phyloP scores from a whole-genome alignment of 2,329 filamentous ascomycete genomes.

The Orbilia blumenaviensis region DNA sequence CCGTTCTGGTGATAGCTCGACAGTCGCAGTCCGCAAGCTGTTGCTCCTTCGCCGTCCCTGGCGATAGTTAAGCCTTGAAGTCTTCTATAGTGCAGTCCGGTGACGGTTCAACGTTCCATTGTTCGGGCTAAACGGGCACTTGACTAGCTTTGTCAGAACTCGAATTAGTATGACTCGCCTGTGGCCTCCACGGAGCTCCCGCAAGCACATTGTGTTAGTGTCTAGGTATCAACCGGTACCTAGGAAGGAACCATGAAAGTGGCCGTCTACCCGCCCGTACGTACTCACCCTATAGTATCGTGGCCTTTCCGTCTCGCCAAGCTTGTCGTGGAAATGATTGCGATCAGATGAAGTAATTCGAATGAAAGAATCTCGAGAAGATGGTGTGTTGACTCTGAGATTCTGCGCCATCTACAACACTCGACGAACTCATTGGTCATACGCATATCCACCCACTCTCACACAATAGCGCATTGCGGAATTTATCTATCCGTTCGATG shows the following conservation, averaged over 20 bases:
- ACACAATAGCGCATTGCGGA: background rate
- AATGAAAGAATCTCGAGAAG: background rate
- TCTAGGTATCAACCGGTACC: background rate
- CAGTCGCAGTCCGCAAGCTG: background rate
- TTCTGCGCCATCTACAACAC: background rate
- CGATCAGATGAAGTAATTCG: background rate
- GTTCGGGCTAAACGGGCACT: background rate
- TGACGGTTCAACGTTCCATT: slow-evolving; percentile 28
- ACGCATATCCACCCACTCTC: background rate
- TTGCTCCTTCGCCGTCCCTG: background rate
- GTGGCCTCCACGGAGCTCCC: slow-evolving; percentile 8
- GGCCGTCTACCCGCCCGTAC: slow-evolving; percentile 2
- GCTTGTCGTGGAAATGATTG: background rate
- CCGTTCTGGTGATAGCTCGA: background rate
- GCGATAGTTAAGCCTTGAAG: background rate
- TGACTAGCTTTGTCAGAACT: background rate
- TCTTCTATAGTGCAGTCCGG: background rate
- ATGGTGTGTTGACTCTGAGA: slow-evolving; percentile 9
- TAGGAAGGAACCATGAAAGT: background rate
- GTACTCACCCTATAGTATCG: slow-evolving; percentile 4
- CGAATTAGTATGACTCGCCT: background rate
- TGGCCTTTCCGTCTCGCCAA: background rate
- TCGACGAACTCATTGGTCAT: background rate
- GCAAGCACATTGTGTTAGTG: no score
- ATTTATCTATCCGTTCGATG: background rate